Evolutionary conservation across 2,329 filamentous ascomycete genomes (phyloP).

Genomic region (Exophiala dermatitidis): DNA sequence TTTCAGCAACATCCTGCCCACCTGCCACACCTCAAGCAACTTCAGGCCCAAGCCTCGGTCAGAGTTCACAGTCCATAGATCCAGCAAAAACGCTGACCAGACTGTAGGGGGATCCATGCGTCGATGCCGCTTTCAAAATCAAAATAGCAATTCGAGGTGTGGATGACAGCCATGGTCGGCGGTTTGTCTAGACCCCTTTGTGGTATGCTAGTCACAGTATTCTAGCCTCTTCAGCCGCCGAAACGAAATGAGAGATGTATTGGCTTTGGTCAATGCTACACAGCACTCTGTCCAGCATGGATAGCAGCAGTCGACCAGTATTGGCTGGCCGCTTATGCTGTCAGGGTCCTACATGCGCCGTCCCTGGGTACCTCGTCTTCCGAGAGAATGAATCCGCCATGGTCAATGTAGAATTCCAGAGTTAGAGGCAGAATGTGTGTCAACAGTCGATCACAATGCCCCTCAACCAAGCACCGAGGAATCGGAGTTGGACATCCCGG

Average conservation of each 20-base stretch:
- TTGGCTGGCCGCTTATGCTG: neutral
- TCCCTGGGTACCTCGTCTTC: neutral
- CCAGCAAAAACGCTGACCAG: slow-evolving; percentile 21
- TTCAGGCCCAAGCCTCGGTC: slow-evolving; percentile 4
- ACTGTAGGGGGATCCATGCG: slow-evolving; percentile 2
- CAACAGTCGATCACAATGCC: slow-evolving; percentile 9
- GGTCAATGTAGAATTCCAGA: neutral
- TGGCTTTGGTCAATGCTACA: slow-evolving; percentile 4
- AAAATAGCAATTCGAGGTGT: slow-evolving; percentile 19
- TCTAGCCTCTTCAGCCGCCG: slow-evolving; percentile 2
- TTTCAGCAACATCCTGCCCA: slow-evolving; percentile 18
- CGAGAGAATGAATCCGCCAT: slow-evolving; percentile 1
- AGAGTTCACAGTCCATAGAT: slow-evolving; percentile 5
- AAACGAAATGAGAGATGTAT: neutral
- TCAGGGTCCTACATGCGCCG: neutral
- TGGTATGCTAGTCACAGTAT: neutral
- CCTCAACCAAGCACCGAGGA: slow-evolving; percentile 4
- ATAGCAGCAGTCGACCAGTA: neutral
- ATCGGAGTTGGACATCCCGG: slow-evolving; percentile 11
- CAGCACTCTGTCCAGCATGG: neutral
- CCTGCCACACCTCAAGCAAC: slow-evolving; percentile 10
- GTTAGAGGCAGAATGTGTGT: slow-evolving; percentile 16
- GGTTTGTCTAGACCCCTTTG: neutral
- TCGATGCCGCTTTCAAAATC: slow-evolving; percentile 4
- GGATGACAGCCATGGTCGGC: slow-evolving; percentile 3